Evolutionary conservation across 192 early-diverging fungal species (phyloP).

Genomic region (Bifiguratus adelaidae): DNA sequence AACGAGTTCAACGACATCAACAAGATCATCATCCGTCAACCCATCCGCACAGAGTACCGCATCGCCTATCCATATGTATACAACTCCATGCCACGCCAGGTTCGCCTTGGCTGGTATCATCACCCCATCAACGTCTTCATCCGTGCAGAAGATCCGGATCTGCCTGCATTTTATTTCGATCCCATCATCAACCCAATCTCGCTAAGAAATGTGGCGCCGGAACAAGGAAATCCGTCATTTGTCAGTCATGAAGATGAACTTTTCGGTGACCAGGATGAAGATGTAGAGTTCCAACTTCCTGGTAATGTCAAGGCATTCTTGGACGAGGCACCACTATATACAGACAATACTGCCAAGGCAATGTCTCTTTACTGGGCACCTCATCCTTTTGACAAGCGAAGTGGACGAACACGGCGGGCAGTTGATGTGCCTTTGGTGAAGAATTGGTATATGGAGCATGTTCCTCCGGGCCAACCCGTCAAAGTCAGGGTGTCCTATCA

Average conservation of each 20-base stretch:
- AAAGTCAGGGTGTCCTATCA: constrained; percentile 99
- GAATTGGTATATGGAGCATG: constrained; percentile 98
- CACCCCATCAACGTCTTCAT: constrained; percentile 85
- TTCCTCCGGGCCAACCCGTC: constrained; percentile 84
- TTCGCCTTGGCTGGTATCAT: constrained; percentile 90
- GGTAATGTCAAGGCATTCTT: constrained; percentile 71
- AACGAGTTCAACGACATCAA: constrained; percentile 99
- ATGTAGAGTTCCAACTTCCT: constrained; percentile 80
- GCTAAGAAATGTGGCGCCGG: constrained; percentile 49
- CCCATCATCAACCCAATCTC: constrained; percentile 98
- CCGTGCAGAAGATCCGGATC: constrained; percentile 84
- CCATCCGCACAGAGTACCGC: constrained; percentile 97
- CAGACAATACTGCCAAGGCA: constrained; percentile 86
- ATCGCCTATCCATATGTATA: constrained; percentile 98
- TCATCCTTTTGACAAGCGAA: constrained; percentile 90
- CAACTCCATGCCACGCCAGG: constrained; percentile 91
- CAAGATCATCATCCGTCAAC: constrained; percentile 99
- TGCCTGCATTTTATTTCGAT: constrained; percentile 97
- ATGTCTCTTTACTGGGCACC: constrained; percentile 98
- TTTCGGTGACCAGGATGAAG: constrained; percentile 72
- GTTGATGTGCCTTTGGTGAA: constrained; percentile 92
- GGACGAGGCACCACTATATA: constrained; percentile 63
- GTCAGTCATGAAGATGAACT: constrained; percentile 59
- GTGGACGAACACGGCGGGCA: constrained; percentile 83
- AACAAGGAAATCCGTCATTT: constrained; percentile 17